A percentile compares a stretch with the other conserved stretches of the same genome.
phyloP scores from a whole-genome alignment of 2,329 filamentous ascomycete species.

The Botrytis deweyae region DNA sequence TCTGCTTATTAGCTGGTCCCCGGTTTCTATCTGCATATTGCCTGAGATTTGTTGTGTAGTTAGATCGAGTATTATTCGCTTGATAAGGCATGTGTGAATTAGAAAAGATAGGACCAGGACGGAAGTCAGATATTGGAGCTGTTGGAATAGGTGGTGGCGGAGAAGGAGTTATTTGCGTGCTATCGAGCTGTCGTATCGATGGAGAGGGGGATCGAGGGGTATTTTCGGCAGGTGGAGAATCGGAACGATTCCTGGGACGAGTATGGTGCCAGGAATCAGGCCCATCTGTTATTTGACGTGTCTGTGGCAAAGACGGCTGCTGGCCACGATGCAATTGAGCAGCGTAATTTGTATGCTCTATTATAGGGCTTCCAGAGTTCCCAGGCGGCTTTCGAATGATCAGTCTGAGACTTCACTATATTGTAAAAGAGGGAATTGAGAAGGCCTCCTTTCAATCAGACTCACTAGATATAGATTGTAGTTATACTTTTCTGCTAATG shows the following conservation, averaged over 20 bases:
- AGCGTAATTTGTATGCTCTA: conserved; percentile 15
- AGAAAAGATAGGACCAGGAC: conserved; percentile 13
- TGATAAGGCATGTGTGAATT: conserved; percentile 22
- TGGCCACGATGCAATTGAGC: conserved; percentile 18
- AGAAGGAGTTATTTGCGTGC: conserved; percentile 21
- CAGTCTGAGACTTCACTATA: background rate
- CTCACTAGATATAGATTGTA: conserved; percentile 22
- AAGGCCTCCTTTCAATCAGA: background rate
- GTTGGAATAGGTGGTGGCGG: conserved; percentile 23
- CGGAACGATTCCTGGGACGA: conserved; percentile 17
- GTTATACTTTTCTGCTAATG: conserved; percentile 21
- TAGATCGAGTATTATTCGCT: conserved; percentile 12
- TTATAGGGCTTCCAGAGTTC: conserved; percentile 19
- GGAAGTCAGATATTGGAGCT: conserved; percentile 20
- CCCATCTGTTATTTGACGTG: conserved; percentile 21
- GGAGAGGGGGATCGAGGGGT: conserved; percentile 13
- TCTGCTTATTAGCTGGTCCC: conserved; percentile 4
- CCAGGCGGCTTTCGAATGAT: conserved; percentile 7
- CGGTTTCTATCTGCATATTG: conserved; percentile 21
- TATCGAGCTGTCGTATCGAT: conserved; percentile 16
- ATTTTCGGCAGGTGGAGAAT: conserved; percentile 11
- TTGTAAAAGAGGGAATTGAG: background rate
- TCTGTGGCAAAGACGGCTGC: conserved; percentile 6
- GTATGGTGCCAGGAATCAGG: conserved; percentile 19
- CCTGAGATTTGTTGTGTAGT: conserved; percentile 20